These are phyloP conservation scores for Lanmaoa rubissima DNA, from an alignment of 768 basidiomycete genomes.

Conservation along the genomic window DNA sequence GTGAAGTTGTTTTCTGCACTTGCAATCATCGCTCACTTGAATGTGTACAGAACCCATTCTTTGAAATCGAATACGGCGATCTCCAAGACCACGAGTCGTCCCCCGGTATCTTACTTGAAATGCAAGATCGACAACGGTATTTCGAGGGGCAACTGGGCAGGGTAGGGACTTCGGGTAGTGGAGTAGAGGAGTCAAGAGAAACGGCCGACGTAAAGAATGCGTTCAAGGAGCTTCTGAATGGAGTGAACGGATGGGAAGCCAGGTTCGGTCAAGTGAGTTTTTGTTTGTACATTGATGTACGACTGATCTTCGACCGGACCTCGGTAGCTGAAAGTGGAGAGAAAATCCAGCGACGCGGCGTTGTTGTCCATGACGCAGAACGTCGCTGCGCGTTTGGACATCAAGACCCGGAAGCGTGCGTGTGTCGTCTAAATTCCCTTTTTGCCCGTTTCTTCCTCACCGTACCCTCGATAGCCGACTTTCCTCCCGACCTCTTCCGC, in stretches of 20 bases:
- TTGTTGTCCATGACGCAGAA: conserved; percentile 76
- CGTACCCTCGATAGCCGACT: conserved; percentile 51
- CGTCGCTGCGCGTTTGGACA: conserved; percentile 68
- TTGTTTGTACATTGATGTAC: neutral
- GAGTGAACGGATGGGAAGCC: conserved; percentile 55
- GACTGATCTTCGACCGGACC: neutral
- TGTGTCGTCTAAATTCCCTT: neutral
- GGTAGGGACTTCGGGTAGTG: conserved; percentile 5
- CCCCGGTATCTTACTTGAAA: conserved; percentile 74
- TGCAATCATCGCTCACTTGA: neutral
- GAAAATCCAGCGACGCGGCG: conserved; percentile 65
- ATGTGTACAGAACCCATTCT: conserved; percentile 33
- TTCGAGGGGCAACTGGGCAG: conserved; percentile 65
- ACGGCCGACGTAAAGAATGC: conserved; percentile 47
- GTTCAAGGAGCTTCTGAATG: conserved; percentile 45
- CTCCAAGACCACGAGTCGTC: conserved; percentile 67
- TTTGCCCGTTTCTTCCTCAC: neutral
- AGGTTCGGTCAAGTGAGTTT: conserved; percentile 54
- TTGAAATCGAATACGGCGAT: conserved; percentile 83
- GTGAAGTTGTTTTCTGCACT: conserved; percentile 32
- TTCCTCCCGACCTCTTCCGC: conserved; percentile 74
- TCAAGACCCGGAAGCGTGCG: conserved; percentile 63
- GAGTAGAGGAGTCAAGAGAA: conserved; percentile 16
- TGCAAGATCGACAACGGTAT: conserved; percentile 82
- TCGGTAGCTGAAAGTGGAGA: conserved; percentile 62